Evolutionary conservation across 192 early-diverging fungal species (phyloP), one percentile per base, ranked within the genome.

Genomic region (Backusella mclennaniae): DNA sequence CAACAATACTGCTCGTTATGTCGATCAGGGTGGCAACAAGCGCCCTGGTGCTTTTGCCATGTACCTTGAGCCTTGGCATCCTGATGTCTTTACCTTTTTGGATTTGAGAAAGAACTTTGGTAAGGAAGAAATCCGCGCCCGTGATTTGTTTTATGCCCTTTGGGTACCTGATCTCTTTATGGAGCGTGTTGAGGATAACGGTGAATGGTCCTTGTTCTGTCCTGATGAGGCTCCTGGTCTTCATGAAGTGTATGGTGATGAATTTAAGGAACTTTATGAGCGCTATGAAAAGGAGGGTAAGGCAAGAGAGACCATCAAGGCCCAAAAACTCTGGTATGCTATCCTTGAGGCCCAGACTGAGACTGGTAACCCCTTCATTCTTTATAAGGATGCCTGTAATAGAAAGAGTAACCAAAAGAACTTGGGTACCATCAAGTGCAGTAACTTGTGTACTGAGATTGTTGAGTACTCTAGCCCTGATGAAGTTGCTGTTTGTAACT

Each of bases 341-440:
- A 96, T 99, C 68, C 79, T 99, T 38, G 98, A 99, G 71, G 86
- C 96, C 17, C 98, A 99, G 85, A 95, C 93, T 31, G 98, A 99
- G 87, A 99, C 98, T 6, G 98, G 98, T 36, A 97, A 92, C 9
- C 98, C 98, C 5, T 99, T 94, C 79, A 98, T 99, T 94, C 90
- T 99, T 38, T 99, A 99, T 91, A 98, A 99, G 87, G 98, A 99
- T 86, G 95, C 98, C 33, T 99, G 98, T 88, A 99, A 99, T 86
- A 88, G 94, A 85, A 99, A 99, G 87, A 96, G 95, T 19, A 99
- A 99, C 88, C 98, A 99, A 86, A 95, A 98, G 85, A 98, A 99
- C 86, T 85, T 99, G 49, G 98, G 98, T 35, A 99, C 97, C 17
- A 99, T 99, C 91, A 97, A 96, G 85, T 99, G 96, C 88, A 93